These are phyloP conservation scores for Aspergillus felis DNA, from an alignment of 2,329 filamentous ascomycete species.

Conservation along the genomic window DNA sequence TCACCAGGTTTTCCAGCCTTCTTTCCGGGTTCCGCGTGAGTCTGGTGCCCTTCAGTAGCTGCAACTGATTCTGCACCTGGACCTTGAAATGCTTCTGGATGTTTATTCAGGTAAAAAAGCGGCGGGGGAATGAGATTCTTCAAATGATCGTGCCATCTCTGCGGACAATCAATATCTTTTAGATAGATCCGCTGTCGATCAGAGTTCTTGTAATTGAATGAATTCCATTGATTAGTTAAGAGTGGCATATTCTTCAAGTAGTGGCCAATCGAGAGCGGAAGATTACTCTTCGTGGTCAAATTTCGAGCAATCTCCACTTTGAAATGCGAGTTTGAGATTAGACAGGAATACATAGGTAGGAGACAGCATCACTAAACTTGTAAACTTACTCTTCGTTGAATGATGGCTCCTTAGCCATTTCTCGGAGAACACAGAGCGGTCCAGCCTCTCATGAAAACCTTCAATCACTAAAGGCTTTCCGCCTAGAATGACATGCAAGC, in stretches of 20 bases:
- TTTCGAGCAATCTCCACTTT: constrained; percentile 81
- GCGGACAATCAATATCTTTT: constrained; percentile 94
- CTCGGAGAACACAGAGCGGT: constrained; percentile 71
- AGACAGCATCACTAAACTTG: neutral
- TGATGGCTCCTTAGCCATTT: constrained; percentile 77
- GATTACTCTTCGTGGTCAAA: constrained; percentile 65
- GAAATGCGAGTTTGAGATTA: constrained; percentile 5
- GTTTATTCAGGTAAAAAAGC: constrained; percentile 89
- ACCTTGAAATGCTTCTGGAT: constrained; percentile 56
- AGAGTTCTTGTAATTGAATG: constrained; percentile 72
- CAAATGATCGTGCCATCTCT: constrained; percentile 78
- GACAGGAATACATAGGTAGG: constrained; percentile 7
- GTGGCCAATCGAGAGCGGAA: constrained; percentile 82
- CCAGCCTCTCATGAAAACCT: constrained; percentile 73
- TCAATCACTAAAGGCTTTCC: constrained; percentile 90
- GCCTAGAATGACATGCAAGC: constrained; percentile 75
- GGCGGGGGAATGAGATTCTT: constrained; percentile 71
- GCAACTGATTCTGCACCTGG: constrained; percentile 49
- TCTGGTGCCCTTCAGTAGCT: constrained; percentile 37
- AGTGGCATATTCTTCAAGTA: constrained; percentile 85
- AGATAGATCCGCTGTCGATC: constrained; percentile 83
- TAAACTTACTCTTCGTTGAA: constrained; percentile 67
- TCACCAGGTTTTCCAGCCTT: constrained; percentile 74
- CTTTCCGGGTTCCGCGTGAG: constrained; percentile 45
- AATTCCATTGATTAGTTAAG: constrained; percentile 76